These are phyloP conservation scores for Neurospora pannonica DNA, from an alignment of 495 filamentous ascomycete species.

Conservation along the genomic window DNA sequence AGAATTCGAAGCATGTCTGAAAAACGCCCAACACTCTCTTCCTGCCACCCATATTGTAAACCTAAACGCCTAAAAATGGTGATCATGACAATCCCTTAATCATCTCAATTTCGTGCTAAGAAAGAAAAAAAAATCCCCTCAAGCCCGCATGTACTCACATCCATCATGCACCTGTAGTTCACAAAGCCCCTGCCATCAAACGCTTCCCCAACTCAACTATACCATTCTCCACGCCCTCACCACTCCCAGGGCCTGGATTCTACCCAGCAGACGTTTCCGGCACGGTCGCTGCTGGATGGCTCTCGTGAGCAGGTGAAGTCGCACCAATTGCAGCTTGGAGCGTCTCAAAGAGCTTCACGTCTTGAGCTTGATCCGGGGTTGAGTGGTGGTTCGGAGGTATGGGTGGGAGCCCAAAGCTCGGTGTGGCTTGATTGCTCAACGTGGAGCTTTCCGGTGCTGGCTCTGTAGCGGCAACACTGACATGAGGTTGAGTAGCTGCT, in stretches of 20 bases:
- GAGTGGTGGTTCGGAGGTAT: conserved; percentile 20
- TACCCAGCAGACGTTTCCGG: neutral
- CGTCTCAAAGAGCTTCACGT: conserved; percentile 13
- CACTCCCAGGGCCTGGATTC: neutral
- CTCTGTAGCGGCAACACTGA: neutral
- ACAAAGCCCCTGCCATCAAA: neutral
- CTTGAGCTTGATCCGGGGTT: conserved; percentile 19
- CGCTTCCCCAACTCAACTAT: neutral
- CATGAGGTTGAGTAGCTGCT: neutral
- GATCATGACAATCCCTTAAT: neutral
- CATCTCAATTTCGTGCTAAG: neutral
- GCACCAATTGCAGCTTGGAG: conserved; percentile 16
- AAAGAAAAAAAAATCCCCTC: neutral
- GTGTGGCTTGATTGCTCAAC: neutral
- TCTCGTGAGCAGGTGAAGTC: neutral
- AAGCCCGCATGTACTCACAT: neutral
- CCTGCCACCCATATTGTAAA: neutral
- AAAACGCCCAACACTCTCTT: neutral
- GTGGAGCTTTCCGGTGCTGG: neutral
- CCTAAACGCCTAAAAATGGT: neutral
- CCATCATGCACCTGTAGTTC: neutral
- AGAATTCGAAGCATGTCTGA: neutral
- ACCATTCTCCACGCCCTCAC: neutral
- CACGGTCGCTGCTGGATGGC: neutral
- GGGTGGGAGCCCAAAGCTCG: conserved; percentile 4